Evolutionary conservation across 768 basidiomycete species (phyloP), one percentile per base, ranked within the genome.

Genomic region (Vishniacozyma victoriae): DNA sequence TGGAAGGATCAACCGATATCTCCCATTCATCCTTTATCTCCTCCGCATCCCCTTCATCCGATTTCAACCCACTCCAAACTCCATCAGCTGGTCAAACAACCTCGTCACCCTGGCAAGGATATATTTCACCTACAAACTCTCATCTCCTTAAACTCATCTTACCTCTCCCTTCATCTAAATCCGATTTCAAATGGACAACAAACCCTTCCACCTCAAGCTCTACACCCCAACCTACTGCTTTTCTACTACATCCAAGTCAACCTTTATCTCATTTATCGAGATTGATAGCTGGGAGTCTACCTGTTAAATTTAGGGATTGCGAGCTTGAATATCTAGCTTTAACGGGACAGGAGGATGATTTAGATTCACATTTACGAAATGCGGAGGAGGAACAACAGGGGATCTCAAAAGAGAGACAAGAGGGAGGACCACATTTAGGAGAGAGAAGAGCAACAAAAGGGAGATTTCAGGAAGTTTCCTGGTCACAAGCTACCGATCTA

Each of bases 221-320:
- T 50, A 27, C 55, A 3, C 55, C 59, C 1, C 71, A 70, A 35
- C 81, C 63, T 59, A 78, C 56, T 7, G 80, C 83, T 4, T 78
- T 84, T 51, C 77, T 85, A 5, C 74, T 85, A 0, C 83, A 84
- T 51, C 82, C 83, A 4, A 78, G 80, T 0, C 83, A 85, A 55
- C 83, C 83, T 0, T 76, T 85, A 5, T 81, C 80, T 1, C 82
- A 86, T 60, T 75, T 82, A 39, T 74, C 77, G 41, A 73, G 78
- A 12, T 77, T 84, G 33, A 82, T 85, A 20, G 67, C 75, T 3
- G 75, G 78, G 5, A 67, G 63, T 25, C 44, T 74, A 35, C 71
- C 73, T 1, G 45, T 53, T 0, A 20, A 26, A 3, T 48, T 62
- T 19, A 47, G 64, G 12, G 50, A 63, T 12, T 56, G 50, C 3